These are phyloP conservation scores for Xylariaceae sp. DNA, from an alignment of 2,329 filamentous ascomycete species.

Conservation along the genomic window DNA sequence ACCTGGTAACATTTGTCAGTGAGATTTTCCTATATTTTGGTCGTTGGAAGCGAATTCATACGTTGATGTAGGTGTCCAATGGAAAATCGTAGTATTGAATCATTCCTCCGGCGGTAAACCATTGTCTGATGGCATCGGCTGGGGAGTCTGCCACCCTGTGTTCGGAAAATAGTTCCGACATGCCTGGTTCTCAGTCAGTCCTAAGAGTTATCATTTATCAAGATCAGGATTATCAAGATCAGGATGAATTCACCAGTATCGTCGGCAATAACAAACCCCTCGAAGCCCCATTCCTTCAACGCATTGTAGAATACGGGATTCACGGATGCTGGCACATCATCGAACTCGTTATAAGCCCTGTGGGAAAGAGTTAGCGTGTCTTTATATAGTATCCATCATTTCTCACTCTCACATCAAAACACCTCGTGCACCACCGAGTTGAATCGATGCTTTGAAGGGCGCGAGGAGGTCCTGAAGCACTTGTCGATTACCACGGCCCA, in stretches of 20 bases:
- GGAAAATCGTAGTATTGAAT: constrained; percentile 42
- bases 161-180: constrained; percentile 30
- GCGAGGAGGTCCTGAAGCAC: constrained; percentile 38
- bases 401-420: constrained; percentile 37
- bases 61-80: constrained; percentile 35
- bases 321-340: constrained; percentile 37
- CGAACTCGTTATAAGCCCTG: constrained; percentile 38
- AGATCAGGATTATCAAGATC: not conserved
- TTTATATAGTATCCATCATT: not conserved
- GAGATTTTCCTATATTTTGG: constrained; percentile 29
- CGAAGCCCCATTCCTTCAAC: constrained; percentile 36
- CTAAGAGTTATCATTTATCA: not conserved
- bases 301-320: constrained; percentile 36
- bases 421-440: constrained; percentile 38
- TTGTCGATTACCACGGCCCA: constrained; percentile 39
- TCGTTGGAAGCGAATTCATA: constrained; percentile 26
- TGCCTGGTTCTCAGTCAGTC: constrained; percentile 24
- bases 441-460: constrained; percentile 39
- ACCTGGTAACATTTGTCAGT: constrained; percentile 23
- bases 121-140: constrained; percentile 38
- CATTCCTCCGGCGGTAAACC: constrained; percentile 42
- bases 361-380: not conserved
- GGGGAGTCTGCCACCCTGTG: constrained; percentile 36
- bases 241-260: constrained; percentile 32
- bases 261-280: constrained; percentile 39